phyloP scores from a whole-genome alignment of 2,329 filamentous ascomycete genomes.

The Myriosclerotinia duriaeana region DNA sequence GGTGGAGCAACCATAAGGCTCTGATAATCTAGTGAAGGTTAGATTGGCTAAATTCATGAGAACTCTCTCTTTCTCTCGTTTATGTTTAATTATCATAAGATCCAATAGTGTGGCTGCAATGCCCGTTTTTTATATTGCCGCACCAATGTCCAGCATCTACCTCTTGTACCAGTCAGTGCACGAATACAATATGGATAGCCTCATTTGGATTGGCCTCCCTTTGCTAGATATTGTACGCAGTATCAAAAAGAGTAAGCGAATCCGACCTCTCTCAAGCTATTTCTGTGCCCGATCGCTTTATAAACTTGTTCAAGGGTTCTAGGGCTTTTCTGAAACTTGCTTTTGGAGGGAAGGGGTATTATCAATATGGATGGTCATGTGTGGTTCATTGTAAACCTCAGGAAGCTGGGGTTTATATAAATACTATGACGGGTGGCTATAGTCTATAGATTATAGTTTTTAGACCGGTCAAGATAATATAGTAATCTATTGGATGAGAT shows the following conservation, averaged over 20 bases:
- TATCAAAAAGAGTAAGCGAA: background rate
- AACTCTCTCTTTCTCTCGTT: conserved; percentile 3
- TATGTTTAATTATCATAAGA: background rate
- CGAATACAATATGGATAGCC: background rate
- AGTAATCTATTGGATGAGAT: too few relatives aligned
- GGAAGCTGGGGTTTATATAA: too few relatives aligned
- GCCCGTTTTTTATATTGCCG: background rate
- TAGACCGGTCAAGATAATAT: too few relatives aligned
- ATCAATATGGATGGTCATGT: too few relatives aligned
- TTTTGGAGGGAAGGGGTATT: too few relatives aligned
- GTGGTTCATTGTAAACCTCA: too few relatives aligned
- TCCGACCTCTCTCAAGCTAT: background rate
- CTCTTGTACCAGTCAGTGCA: background rate
- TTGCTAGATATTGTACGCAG: background rate
- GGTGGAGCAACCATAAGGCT: background rate
- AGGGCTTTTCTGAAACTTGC: too few relatives aligned
- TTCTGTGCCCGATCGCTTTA: background rate
- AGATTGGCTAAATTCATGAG: conserved; percentile 3
- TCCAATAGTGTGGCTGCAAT: background rate
- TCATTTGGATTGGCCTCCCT: too few relatives aligned
- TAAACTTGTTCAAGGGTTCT: background rate
- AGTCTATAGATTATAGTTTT: too few relatives aligned
- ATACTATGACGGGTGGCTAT: too few relatives aligned
- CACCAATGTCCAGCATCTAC: background rate
- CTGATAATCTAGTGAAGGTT: background rate